Evolutionary conservation across 768 basidiomycete genomes (phyloP), one percentile per base, ranked within the genome.

Genomic region (Suillus lakei): DNA sequence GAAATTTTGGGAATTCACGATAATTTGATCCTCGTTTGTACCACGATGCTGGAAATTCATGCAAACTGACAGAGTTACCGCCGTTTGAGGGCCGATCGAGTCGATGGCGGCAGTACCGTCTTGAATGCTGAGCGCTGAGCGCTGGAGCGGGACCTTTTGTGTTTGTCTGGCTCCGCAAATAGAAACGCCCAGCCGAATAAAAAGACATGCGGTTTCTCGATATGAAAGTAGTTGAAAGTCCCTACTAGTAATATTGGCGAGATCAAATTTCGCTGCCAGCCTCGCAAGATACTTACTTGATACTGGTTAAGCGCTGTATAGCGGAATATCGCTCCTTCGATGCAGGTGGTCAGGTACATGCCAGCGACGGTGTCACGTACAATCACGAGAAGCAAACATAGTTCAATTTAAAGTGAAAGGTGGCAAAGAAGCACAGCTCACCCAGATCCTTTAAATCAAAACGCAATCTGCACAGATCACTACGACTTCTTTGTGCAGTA

Each of bases 381-480:
- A 50, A 26, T 50, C 48, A 56, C 26, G 26, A 41, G 58, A 41
- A 41, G 58, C 34, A 39, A 39, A 58, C 23, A 58, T 56, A 23
- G 34, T 36, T 36, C 55, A 56, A 56, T 56, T 36, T 56, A 34
- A 56, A 15, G 26, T 13, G 21, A 15, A 59, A 59, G 38, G 58
- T 26, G 38, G 58, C 12, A 48, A 61, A 30, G 46, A 61, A 59
- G 36, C n/a, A 60, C 61, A 10, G 30, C 62, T 58, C 28, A 38
- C 36, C 50, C 62, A 39, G 36, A 63, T 63, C 56, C 28, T 34
- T 60, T 12, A 28, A 21, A 63, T 63, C 39, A 30, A 56, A 60
- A 63, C 50, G 55, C 36, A 63, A 63, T 63, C 62, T 63, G 23
- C 61, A 32, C 43, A 62, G 34, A 53, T 48, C 61, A 55, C 26